Conservation (phyloP, 805 yeast genomes). For the Allodekkera sacchari region DNA sequence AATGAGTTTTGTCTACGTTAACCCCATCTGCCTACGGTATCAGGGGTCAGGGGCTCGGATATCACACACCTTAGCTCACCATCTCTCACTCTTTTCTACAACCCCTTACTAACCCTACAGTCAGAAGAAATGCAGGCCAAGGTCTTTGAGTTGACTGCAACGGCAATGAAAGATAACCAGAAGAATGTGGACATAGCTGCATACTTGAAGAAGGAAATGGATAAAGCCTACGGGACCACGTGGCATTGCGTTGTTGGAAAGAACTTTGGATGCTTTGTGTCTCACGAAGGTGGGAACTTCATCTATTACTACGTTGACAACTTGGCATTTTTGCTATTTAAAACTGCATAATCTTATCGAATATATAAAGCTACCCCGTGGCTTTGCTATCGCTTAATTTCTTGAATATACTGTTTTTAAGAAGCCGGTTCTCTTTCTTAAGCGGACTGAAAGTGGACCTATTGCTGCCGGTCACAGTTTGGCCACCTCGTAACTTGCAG, state of each 20-base stretch:
- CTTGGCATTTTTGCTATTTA: conserved; percentile 60
- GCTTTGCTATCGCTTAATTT: no score
- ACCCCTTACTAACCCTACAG: conserved; percentile 11
- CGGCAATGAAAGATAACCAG: conserved; percentile 33
- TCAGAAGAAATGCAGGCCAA: conserved; percentile 44
- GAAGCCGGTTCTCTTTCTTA: no score
- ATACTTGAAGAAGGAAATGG: conserved; percentile 54
- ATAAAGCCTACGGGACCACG: conserved; percentile 53
- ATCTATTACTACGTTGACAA: conserved; percentile 65
- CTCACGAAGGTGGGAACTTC: conserved; percentile 67
- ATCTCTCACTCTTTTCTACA: not conserved
- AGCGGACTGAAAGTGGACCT: no score
- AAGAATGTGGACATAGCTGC: conserved; percentile 60
- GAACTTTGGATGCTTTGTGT: conserved; percentile 71
- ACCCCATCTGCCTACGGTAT: not conserved
- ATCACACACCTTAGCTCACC: not conserved
- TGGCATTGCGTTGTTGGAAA: conserved; percentile 83
- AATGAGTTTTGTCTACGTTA: no score
- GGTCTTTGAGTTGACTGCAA: conserved; percentile 38
- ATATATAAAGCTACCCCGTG: no score
- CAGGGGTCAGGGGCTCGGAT: conserved; percentile 1
- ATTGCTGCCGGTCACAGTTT: no score
- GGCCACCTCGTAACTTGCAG: no score
- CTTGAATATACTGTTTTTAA: no score
- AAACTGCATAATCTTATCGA: conserved; percentile 48